Conservation (phyloP, 768 basidiomycete species). For the Neoboletus magnificus region DNA sequence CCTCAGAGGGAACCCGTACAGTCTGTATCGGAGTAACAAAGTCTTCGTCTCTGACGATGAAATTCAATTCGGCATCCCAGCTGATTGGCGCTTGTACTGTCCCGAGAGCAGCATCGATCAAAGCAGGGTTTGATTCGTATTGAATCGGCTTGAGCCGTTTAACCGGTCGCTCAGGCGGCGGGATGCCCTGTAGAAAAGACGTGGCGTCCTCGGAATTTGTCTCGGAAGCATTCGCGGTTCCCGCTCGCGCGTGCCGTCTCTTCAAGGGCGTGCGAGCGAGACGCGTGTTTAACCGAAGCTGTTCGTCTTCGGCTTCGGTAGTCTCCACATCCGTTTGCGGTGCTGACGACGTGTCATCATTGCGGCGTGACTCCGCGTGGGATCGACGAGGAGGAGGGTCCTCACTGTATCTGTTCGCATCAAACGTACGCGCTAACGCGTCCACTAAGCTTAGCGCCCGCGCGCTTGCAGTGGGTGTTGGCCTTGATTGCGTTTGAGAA, state of each 20-base stretch:
- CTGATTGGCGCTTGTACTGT: conserved; percentile 20
- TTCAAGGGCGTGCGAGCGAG: conserved; percentile 8
- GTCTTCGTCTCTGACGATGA: neutral
- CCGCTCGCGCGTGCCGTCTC: neutral
- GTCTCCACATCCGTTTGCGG: conserved; percentile 21
- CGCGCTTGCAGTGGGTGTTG: neutral
- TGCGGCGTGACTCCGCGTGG: neutral
- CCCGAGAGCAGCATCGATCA: conserved; percentile 24
- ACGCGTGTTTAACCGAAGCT: conserved; percentile 6
- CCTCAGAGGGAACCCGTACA: neutral
- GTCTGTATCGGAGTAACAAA: neutral
- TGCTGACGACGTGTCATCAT: conserved; percentile 1
- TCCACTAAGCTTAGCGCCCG: conserved; percentile 16
- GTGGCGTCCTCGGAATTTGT: conserved; percentile 10
- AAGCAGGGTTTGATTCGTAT: conserved; percentile 18
- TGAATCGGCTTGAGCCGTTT: conserved; percentile 20
- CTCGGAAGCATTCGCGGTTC: conserved; percentile 1
- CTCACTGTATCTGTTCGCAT: conserved; percentile 23
- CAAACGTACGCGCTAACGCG: conserved; percentile 24
- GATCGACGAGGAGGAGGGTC: neutral
- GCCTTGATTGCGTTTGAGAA: neutral
- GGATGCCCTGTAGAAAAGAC: neutral
- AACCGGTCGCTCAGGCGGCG: conserved; percentile 4
- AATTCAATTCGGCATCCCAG: conserved; percentile 16
- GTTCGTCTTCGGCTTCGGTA: conserved; percentile 24